Percentiles rank a stretch among this genome's conserved stretches.
phyloP scores from a whole-genome alignment of 1,284 basidiomycete species.

The Crucibulum parvulum region DNA sequence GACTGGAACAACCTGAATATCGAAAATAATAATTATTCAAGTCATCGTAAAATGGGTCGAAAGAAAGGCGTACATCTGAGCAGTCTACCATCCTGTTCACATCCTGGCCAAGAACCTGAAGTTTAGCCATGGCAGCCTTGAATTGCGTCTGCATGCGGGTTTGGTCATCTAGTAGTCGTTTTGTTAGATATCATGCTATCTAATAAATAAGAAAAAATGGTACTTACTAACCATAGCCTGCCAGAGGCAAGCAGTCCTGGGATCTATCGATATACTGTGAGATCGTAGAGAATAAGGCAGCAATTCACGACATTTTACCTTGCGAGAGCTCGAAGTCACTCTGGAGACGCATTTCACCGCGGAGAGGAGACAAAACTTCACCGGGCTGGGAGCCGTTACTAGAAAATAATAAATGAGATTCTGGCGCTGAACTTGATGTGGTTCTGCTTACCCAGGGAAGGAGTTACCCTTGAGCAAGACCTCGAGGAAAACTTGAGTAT shows the following conservation, averaged over 20 bases:
- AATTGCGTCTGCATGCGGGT: neutral
- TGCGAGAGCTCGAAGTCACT: constrained; percentile 14
- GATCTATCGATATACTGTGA: neutral
- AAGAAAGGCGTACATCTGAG: neutral
- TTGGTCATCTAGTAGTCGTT: neutral
- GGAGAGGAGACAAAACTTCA: constrained; percentile 18
- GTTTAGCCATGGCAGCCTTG: neutral
- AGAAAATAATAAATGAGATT: neutral
- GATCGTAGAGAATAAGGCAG: too few relatives aligned
- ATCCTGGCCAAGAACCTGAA: neutral
- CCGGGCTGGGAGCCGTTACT: constrained; percentile 9
- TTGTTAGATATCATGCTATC: neutral
- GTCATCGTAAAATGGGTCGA: neutral
- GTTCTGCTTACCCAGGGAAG: constrained; percentile 11
- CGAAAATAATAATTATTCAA: neutral
- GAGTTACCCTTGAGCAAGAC: constrained; percentile 14
- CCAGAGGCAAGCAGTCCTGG: constrained; percentile 2
- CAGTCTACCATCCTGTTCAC: neutral
- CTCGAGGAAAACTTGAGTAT: constrained; percentile 18
- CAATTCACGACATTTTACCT: too few relatives aligned
- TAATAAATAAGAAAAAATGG: neutral
- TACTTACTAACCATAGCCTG: neutral
- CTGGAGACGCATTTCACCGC: constrained; percentile 25
- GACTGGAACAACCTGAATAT: neutral
- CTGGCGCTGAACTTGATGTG: neutral